Base-by-base conservation (phyloP, 2,329 filamentous ascomycete genomes). In the Myriangium duriaei region DNA sequence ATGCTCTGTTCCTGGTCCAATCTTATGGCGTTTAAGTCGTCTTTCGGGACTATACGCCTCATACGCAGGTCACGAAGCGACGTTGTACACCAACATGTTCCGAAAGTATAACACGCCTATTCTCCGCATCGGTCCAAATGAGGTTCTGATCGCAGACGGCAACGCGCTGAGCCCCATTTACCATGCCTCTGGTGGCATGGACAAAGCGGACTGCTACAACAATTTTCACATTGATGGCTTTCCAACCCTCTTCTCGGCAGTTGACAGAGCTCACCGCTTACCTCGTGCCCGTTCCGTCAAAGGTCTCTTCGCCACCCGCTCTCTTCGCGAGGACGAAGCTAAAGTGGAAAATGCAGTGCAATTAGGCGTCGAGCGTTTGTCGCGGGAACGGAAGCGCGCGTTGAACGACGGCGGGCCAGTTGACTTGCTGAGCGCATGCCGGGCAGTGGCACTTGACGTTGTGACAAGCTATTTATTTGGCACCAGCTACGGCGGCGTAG, bases 151-250 rank as follows among this genome's bases (percentile, higher is more conserved):
- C 35, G 50, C 61, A 5, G 62, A 66, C 34, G 62, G 61, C 7
- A 57, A 56, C 11, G 68, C 65, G 1, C 47, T 71, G 15, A 53
- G 60, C 0, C 54, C 64, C 2, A 70, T 75, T 19, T 75, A 76
- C 49, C 49, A 64, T 10, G 54, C 60, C 2, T 63, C 57, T 26
- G 69, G 71, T 3, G 71, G 71, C 1, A 74, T 75, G 37, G 50
- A 54, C 1, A 75, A 76, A 48, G 60, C 67, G 1, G 46, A 51
- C 1, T 65, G 60, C 41, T 75, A 75, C 48, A 51, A 53, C 1
- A 75, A 74, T 44, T 74, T 74, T 46, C 67, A 74, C 41, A 68
- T 73, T 12, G 71, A 73, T 45, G 68, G 67, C 1, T 66, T 69
- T 45, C 52, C 60, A 17, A 69, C 68, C 1, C 67, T 76, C 24